A percentile compares a stretch with the other conserved stretches of the same genome.
These are phyloP conservation scores for Hortiboletus flavorubellus DNA, from an alignment of 768 basidiomycete genomes.

Conservation along the genomic window DNA sequence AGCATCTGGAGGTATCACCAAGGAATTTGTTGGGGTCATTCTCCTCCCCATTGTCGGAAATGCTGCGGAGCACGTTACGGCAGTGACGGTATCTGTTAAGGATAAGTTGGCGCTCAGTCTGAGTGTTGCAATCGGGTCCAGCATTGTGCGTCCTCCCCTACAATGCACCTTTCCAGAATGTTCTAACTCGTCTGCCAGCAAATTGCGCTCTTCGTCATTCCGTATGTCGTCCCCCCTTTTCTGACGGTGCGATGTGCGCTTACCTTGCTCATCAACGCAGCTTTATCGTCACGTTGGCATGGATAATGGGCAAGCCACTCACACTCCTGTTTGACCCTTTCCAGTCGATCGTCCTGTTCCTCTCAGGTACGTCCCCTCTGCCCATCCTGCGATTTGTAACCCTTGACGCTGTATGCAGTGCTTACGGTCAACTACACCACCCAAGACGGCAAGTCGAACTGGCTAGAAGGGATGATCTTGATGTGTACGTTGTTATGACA, in stretches of 20 bases:
- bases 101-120: constrained; percentile 84
- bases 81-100: constrained; percentile 88
- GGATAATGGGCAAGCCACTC: constrained; percentile 76
- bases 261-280: constrained; percentile 31
- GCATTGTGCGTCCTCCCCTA: constrained; percentile 52
- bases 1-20: constrained; percentile 48
- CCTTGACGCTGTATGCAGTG: constrained; percentile 37
- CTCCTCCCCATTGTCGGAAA: constrained; percentile 92
- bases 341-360: constrained; percentile 47
- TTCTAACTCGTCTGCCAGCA: constrained; percentile 43
- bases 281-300: constrained; percentile 74
- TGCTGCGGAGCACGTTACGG: constrained; percentile 89
- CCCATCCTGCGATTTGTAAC: background rate
- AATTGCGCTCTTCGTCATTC: constrained; percentile 68
- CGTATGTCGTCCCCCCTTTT: constrained; percentile 35
- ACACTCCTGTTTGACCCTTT: constrained; percentile 86
- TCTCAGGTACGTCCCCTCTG: constrained; percentile 18
- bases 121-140: constrained; percentile 86
- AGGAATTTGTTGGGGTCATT: constrained; percentile 84
- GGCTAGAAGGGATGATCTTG: constrained; percentile 87
- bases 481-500: constrained; percentile 43
- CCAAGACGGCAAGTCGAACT: constrained; percentile 86
- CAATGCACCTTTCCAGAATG: background rate
- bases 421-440: constrained; percentile 84
- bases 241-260: constrained; percentile 5